A percentile compares a stretch with the other conserved stretches of the same genome.
phyloP scores from a whole-genome alignment of 139 green algal genomes.

The Mesotaenium endlicherianum region DNA sequence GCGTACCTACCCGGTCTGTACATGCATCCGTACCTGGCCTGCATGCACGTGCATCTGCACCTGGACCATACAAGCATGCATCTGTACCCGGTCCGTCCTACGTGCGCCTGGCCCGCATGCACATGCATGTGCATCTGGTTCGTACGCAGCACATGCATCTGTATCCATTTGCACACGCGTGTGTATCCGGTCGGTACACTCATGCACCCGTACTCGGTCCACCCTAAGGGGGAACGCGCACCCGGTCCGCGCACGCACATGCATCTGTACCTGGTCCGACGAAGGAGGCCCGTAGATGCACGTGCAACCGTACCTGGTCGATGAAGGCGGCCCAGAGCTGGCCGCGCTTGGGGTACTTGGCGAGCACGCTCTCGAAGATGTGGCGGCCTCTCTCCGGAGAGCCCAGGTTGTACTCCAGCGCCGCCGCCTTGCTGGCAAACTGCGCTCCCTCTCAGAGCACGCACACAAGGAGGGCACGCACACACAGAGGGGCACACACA shows the following conservation, averaged over 20 bases:
- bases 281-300: too few relatives aligned
- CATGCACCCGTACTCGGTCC: background rate
- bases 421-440: constrained; percentile 67
- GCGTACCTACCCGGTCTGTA: too few relatives aligned
- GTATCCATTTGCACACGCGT: background rate
- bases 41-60: too few relatives aligned
- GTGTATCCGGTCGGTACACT: background rate
- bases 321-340: constrained; percentile 94
- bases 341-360: constrained; percentile 84
- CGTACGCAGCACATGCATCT: background rate
- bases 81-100: too few relatives aligned
- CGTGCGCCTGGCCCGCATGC: too few relatives aligned
- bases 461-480: background rate
- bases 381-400: constrained; percentile 57
- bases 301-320: constrained; percentile 86
- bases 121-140: background rate
- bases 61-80: too few relatives aligned
- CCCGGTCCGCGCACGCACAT: too few relatives aligned
- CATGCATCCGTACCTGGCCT: too few relatives aligned
- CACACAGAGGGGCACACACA: too few relatives aligned
- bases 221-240: background rate
- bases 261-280: too few relatives aligned
- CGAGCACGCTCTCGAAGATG: constrained; percentile 85
- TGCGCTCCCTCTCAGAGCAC: too few relatives aligned
- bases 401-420: constrained; percentile 78